Percentiles rank a stretch among this genome's conserved stretches.
Conservation (phyloP, 2,329 filamentous ascomycete genomes). For the Colletotrichum lentis region DNA sequence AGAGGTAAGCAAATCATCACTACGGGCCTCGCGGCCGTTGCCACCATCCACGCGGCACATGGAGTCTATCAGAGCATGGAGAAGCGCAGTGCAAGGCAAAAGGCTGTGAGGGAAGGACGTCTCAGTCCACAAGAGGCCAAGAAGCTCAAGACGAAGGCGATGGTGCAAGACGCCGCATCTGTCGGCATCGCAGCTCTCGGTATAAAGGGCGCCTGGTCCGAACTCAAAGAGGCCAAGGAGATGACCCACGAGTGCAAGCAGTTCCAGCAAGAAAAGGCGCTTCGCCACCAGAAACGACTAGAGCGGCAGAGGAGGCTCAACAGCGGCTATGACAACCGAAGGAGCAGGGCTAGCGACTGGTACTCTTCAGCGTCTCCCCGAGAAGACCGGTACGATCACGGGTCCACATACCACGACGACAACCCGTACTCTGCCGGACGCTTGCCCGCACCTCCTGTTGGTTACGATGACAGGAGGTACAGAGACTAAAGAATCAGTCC, state of each 20-base stretch:
- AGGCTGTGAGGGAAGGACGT: constrained; percentile 63
- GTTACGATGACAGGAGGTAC: constrained; percentile 50
- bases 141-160: constrained; percentile 65
- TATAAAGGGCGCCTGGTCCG: constrained; percentile 64
- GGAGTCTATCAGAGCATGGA: constrained; percentile 67
- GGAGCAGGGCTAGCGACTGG: constrained; percentile 57
- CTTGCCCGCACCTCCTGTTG: constrained; percentile 53
- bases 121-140: constrained; percentile 60
- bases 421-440: constrained; percentile 55
- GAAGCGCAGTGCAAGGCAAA: constrained; percentile 61
- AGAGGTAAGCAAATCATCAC: constrained; percentile 69
- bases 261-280: constrained; percentile 59
- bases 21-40: constrained; percentile 64
- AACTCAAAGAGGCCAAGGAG: constrained; percentile 65
- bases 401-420: constrained; percentile 57
- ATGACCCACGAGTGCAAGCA: constrained; percentile 57
- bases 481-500: constrained; percentile 22
- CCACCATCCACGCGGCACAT: constrained; percentile 68
- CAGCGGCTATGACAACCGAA: constrained; percentile 46
- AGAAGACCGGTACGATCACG: constrained; percentile 50
- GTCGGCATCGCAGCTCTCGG: constrained; percentile 66
- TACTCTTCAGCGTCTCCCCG: constrained; percentile 52
- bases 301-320: constrained; percentile 47
- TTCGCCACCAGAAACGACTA: constrained; percentile 59
- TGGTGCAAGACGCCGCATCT: constrained; percentile 66